These are phyloP conservation scores for Backusella macrospora DNA, from an alignment of 192 early-diverging fungal genomes.

Conservation along the genomic window DNA sequence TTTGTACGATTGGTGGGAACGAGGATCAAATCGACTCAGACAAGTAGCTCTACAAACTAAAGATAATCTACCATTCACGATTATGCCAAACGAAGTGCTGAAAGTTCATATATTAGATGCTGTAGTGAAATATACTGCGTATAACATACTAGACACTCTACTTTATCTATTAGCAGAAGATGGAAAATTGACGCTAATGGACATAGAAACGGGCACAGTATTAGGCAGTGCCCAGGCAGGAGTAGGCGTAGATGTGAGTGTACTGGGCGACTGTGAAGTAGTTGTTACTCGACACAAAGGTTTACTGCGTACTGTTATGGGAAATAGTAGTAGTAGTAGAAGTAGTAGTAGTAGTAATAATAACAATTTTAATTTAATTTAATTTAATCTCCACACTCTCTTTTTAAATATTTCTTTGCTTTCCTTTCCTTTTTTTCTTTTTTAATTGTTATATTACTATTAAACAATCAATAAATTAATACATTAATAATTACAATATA, in stretches of 20 bases:
- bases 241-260: slow-evolving; percentile 31
- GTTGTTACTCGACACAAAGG: slow-evolving; percentile 27
- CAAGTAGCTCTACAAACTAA: neutral
- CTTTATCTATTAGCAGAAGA: slow-evolving; percentile 29
- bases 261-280: slow-evolving; percentile 25
- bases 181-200: slow-evolving; percentile 27
- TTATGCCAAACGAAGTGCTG: neutral
- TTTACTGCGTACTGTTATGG: slow-evolving; percentile 1
- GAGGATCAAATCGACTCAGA: slow-evolving; percentile 11
- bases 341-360: neutral
- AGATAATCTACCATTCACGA: neutral
- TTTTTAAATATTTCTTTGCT: neutral
- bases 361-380: neutral
- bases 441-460: neutral
- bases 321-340: neutral
- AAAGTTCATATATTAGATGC: slow-evolving; percentile 12
- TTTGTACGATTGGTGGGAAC: slow-evolving; percentile 21
- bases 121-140: slow-evolving; percentile 29
- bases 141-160: slow-evolving; percentile 21
- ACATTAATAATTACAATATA: neutral
- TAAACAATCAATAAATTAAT: slow-evolving; percentile 5
- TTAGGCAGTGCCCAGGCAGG: slow-evolving; percentile 13
- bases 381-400: slow-evolving; percentile 9
- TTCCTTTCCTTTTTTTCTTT: slow-evolving; percentile 1
- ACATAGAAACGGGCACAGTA: slow-evolving; percentile 26